phyloP scores from a whole-genome alignment of 2,329 filamentous ascomycete genomes.

The Colletotrichum euphorbiae region DNA sequence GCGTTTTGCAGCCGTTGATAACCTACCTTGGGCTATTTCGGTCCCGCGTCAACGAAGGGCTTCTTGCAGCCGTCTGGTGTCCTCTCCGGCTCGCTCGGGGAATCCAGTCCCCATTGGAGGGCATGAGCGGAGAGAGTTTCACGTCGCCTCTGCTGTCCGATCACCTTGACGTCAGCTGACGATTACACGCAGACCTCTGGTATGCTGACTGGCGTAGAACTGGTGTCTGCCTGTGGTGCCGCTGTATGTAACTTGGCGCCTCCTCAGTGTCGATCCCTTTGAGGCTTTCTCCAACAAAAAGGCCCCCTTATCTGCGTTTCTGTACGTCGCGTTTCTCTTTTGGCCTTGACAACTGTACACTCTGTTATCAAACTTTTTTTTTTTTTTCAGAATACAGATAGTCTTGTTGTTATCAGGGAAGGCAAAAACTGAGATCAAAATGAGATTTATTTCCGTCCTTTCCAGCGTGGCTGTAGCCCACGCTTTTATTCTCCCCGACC shows the following conservation, averaged over 20 bases:
- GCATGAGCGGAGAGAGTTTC: conserved; percentile 31
- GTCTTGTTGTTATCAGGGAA: background rate
- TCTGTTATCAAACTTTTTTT: conserved; percentile 12
- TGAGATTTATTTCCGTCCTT: conserved; percentile 61
- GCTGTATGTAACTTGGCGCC: background rate
- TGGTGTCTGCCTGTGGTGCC: conserved; percentile 6
- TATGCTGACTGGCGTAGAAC: conserved; percentile 11
- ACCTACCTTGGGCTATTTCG: background rate
- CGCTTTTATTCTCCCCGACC: conserved; percentile 65
- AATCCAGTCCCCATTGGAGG: conserved; percentile 3
- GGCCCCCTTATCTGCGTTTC: conserved; percentile 3
- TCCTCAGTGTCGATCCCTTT: background rate
- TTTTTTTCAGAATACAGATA: background rate
- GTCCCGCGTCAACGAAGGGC: background rate
- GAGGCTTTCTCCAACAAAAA: conserved; percentile 9
- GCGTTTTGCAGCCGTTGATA: background rate
- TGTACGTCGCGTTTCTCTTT: background rate
- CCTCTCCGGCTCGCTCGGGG: conserved; percentile 25
- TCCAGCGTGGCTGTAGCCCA: conserved; percentile 61
- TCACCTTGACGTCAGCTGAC: conserved; percentile 41
- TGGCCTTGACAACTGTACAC: background rate
- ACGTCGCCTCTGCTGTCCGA: conserved; percentile 29
- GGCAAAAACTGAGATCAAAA: conserved; percentile 42
- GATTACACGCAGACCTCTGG: conserved; percentile 21
- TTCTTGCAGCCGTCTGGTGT: conserved; percentile 10